These are phyloP conservation scores for Cicer cuneatum DNA, from an alignment of 306 rosid species.

Conservation along the genomic window DNA sequence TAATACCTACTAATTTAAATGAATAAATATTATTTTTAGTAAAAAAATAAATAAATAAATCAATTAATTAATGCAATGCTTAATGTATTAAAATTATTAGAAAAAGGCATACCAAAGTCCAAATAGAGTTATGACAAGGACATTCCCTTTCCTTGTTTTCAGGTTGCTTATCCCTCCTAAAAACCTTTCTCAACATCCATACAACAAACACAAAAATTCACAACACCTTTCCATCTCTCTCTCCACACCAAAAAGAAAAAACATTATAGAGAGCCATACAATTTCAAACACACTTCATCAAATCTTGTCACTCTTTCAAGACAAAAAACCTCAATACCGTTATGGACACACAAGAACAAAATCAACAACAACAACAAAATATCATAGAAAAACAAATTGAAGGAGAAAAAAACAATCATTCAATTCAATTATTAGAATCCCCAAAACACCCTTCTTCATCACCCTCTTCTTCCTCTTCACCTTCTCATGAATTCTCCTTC, in stretches of 20 bases:
- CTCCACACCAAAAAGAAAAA: conserved; percentile 34
- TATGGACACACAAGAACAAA: conserved; percentile 66
- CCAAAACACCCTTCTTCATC: conserved; percentile 46
- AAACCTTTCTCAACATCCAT: conserved; percentile 41
- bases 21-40: too few species aligned
- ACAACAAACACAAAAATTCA: conserved; percentile 47
- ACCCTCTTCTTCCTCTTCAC: conserved; percentile 73
- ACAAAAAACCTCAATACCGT: conserved; percentile 39
- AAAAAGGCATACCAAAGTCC: conserved; percentile 57
- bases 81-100: conserved; percentile 20
- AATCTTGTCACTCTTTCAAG: conserved; percentile 37
- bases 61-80: background rate
- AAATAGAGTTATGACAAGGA: conserved; percentile 54
- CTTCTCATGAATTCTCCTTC: conserved; percentile 93
- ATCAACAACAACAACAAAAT: conserved; percentile 43
- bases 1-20: too few species aligned
- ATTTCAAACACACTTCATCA: conserved; percentile 39
- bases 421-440: conserved; percentile 19
- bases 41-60: too few species aligned
- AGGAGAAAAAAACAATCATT: background rate
- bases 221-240: conserved; percentile 41
- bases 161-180: conserved; percentile 57
- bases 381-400: conserved; percentile 50
- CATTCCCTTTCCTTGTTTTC: conserved; percentile 55
- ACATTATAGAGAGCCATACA: conserved; percentile 21